These are phyloP conservation scores for Pseudogymnoascus sp. DNA, from an alignment of 2,329 filamentous ascomycete species.

Conservation along the genomic window DNA sequence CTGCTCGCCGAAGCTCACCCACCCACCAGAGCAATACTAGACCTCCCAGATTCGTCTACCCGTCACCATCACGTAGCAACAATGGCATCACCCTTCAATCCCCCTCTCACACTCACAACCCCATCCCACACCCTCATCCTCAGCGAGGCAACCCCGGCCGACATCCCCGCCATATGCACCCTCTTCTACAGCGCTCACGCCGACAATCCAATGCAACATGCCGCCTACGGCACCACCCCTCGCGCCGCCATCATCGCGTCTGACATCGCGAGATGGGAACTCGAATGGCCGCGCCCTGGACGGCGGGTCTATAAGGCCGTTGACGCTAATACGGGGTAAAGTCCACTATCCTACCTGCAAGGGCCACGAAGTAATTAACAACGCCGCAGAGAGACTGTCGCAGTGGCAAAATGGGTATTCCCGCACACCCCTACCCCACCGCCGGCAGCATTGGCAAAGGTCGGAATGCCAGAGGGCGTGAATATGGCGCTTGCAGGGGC, in stretches of 20 bases:
- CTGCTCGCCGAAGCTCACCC: background rate
- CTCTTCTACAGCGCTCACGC: slow-evolving; percentile 12
- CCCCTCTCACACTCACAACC: background rate
- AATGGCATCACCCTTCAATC: background rate
- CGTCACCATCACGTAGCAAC: no score
- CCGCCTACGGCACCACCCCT: background rate
- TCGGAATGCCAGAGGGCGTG: background rate
- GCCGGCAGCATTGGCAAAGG: slow-evolving; percentile 12
- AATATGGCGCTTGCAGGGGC: background rate
- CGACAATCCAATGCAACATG: slow-evolving; percentile 11
- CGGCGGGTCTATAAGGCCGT: background rate
- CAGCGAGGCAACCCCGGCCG: background rate
- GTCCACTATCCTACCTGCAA: background rate
- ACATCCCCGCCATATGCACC: background rate
- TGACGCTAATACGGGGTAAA: background rate
- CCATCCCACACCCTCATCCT: background rate
- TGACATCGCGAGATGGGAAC: background rate
- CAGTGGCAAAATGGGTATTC: slow-evolving; percentile 30
- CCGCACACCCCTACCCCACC: slow-evolving; percentile 23
- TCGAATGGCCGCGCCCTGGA: background rate
- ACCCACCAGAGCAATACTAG: background rate
- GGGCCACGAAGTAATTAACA: background rate
- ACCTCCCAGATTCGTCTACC: background rate
- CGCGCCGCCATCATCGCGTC: background rate
- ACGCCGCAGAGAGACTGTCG: slow-evolving; percentile 23